Percentiles rank a stretch among this genome's conserved stretches.
Conservation (phyloP, 1,284 basidiomycete species). For the Melampsora larici-populina region DNA sequence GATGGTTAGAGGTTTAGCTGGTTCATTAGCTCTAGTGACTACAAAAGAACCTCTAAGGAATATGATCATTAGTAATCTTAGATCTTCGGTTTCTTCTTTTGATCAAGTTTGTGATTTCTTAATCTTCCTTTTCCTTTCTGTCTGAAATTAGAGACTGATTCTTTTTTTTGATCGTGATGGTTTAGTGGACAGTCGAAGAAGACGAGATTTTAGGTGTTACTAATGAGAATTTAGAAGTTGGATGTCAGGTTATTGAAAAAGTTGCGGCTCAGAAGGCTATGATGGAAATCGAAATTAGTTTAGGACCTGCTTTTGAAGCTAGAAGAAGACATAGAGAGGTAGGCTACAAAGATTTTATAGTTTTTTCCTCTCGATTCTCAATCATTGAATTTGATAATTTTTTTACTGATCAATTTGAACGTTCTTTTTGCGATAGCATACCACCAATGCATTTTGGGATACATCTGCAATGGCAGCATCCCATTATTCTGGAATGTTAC, state of each 20-base stretch:
- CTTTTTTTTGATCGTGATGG: conserved; percentile 45
- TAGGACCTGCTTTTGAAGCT: conserved; percentile 74
- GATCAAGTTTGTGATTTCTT: conserved; percentile 54
- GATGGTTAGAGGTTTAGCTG: conserved; percentile 96
- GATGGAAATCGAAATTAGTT: conserved; percentile 89
- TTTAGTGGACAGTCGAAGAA: conserved; percentile 58
- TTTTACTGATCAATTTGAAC: neutral
- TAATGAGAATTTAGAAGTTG: conserved; percentile 88
- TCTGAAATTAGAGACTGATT: neutral
- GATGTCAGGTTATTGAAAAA: conserved; percentile 91
- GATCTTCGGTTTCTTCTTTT: conserved; percentile 58
- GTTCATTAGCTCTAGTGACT: conserved; percentile 91
- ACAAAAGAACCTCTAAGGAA: conserved; percentile 96
- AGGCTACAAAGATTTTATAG: conserved; percentile 48
- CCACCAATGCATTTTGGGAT: conserved; percentile 66
- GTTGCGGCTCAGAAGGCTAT: conserved; percentile 96
- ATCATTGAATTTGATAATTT: no score
- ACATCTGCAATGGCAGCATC: conserved; percentile 65
- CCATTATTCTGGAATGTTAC: conserved; percentile 74
- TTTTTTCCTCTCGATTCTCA: conserved; percentile 4
- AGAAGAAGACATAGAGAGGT: conserved; percentile 85
- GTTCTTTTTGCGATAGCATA: conserved; percentile 25
- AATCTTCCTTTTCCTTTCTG: neutral
- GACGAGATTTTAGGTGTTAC: conserved; percentile 72
- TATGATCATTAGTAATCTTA: conserved; percentile 85